A percentile compares a stretch with the other conserved stretches of the same genome.
Conservation (phyloP, 169 alveolate genomes). For the Eimeria necatrix region DNA sequence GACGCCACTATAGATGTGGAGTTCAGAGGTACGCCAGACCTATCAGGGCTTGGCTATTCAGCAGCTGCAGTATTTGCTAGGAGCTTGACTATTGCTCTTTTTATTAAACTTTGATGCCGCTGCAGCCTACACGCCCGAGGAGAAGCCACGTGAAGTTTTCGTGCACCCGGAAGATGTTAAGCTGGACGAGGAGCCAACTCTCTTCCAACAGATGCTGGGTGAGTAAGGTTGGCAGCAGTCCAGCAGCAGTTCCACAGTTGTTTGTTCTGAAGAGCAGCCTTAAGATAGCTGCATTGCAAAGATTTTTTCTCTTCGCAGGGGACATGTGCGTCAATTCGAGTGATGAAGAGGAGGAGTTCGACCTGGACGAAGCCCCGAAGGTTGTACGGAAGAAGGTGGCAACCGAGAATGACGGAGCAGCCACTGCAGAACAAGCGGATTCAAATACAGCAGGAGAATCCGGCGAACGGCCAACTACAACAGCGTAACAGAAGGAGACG, state of each 20-base stretch:
- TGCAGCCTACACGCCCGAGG: slow-evolving; percentile 81
- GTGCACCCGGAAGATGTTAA: slow-evolving; percentile 81
- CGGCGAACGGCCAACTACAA: slow-evolving; percentile 3
- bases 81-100: background rate
- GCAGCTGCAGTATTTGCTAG: background rate
- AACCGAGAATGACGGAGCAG: slow-evolving; percentile 44
- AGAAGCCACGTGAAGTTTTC: slow-evolving; percentile 78
- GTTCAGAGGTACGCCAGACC: slow-evolving; percentile 57
- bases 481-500: background rate
- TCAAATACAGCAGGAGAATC: slow-evolving; percentile 2
- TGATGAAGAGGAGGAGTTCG: slow-evolving; percentile 78
- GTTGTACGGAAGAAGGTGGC: slow-evolving; percentile 67
- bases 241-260: background rate
- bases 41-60: too few species aligned
- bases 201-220: slow-evolving; percentile 84
- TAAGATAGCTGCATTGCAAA: background rate
- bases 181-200: slow-evolving; percentile 81
- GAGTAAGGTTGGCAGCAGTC: background rate
- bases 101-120: background rate
- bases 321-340: slow-evolving; percentile 74
- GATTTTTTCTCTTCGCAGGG: slow-evolving; percentile 34
- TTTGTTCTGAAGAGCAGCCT: background rate
- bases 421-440: slow-evolving; percentile 25
- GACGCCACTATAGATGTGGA: slow-evolving; percentile 75
- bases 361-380: slow-evolving; percentile 69